phyloP scores from a whole-genome alignment of 192 early-diverging fungal genomes.

The Allomyces macrogynus region DNA sequence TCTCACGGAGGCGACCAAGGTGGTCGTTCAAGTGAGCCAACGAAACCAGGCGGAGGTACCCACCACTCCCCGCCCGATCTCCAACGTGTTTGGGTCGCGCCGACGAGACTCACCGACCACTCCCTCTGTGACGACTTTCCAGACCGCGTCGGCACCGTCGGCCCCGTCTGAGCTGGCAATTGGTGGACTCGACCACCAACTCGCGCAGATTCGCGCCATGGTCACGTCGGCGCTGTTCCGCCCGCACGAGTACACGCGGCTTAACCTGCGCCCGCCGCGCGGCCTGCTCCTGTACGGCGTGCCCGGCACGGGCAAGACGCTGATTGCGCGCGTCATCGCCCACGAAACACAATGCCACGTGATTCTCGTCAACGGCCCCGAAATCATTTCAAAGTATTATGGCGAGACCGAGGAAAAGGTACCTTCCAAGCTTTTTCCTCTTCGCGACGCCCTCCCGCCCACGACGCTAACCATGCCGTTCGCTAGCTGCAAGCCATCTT shows the following conservation, averaged over 20 bases:
- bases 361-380: constrained; percentile 77
- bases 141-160: no score
- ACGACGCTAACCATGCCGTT: neutral
- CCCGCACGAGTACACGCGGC: neutral
- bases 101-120: no score
- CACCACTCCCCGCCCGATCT: no score
- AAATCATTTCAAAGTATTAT: constrained; percentile 71
- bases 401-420: constrained; percentile 85
- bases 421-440: no score
- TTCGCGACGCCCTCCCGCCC: neutral
- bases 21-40: no score
- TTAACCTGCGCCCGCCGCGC: constrained; percentile 66
- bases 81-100: no score
- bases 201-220: neutral
- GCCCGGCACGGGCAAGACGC: constrained; percentile 90
- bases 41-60: no score
- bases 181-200: neutral
- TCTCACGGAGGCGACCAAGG: no score
- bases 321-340: constrained; percentile 76
- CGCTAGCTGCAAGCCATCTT: constrained; percentile 51
- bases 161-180: neutral
- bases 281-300: constrained; percentile 78
- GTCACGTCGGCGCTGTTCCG: neutral
- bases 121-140: no score
- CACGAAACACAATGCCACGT: constrained; percentile 46